A percentile compares a stretch with the other conserved stretches of the same genome.
Evolutionary conservation across 768 basidiomycete genomes (phyloP).

Genomic region (Suillus occidentalis): DNA sequence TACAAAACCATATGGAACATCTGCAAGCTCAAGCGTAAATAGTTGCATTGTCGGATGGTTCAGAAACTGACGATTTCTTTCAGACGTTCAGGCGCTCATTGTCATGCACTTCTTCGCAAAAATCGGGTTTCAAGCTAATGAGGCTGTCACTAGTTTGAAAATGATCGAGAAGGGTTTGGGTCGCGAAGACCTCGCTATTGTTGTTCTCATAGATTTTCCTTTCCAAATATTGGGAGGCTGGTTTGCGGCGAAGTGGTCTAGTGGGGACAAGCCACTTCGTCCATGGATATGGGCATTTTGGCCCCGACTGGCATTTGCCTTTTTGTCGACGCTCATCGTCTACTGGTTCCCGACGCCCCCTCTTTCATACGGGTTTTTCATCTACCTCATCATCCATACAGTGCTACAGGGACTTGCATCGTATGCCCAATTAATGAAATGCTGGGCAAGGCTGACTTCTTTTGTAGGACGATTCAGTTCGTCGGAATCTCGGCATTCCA

Average conservation of each 20-base stretch:
- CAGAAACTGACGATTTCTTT: conserved; percentile 7
- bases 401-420: conserved; percentile 81
- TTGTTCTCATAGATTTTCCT: conserved; percentile 95
- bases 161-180: conserved; percentile 96
- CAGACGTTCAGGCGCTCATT: conserved; percentile 90
- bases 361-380: conserved; percentile 74
- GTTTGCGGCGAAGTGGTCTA: conserved; percentile 90
- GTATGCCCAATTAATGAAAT: conserved; percentile 46
- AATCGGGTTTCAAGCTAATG: conserved; percentile 92
- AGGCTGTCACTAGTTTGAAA: conserved; percentile 87
- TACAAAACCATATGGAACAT: conserved; percentile 96
- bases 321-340: conserved; percentile 75
- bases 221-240: conserved; percentile 96
- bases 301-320: conserved; percentile 75
- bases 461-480: conserved; percentile 89
- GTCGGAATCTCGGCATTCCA: conserved; percentile 99
- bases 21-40: conserved; percentile 83
- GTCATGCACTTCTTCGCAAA: conserved; percentile 88
- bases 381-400: conserved; percentile 77
- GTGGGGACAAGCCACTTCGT: conserved; percentile 72
- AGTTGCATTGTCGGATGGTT: neutral
- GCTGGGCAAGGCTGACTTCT: conserved; percentile 9
- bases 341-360: conserved; percentile 82
- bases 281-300: conserved; percentile 93
- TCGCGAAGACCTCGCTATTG: conserved; percentile 93